phyloP scores from a whole-genome alignment of 2,329 filamentous ascomycete species.

The Fusarium sp. region DNA sequence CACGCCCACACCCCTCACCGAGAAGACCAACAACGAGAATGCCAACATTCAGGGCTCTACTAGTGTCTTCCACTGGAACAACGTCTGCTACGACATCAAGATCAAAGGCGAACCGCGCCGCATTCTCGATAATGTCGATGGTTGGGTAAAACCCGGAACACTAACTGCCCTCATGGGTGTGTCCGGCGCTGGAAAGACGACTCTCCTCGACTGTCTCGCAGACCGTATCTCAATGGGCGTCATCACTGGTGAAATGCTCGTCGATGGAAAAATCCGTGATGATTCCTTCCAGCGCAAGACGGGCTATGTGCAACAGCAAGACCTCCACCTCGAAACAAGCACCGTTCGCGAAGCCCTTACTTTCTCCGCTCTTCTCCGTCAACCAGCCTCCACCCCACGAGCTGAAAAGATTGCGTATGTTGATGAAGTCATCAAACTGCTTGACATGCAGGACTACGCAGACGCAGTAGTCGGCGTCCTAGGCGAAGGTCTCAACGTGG shows the following conservation, averaged over 20 bases:
- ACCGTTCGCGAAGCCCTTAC: slow-evolving; percentile 61
- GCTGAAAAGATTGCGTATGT: slow-evolving; percentile 64
- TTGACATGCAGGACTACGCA: slow-evolving; percentile 66
- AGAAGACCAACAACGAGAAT: slow-evolving; percentile 30
- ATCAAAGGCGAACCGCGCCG: slow-evolving; percentile 72
- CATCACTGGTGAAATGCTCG: slow-evolving; percentile 75
- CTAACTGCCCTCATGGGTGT: slow-evolving; percentile 75
- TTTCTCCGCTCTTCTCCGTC: slow-evolving; percentile 58
- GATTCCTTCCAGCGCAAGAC: slow-evolving; percentile 77
- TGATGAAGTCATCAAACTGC: slow-evolving; percentile 64
- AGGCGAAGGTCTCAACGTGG: slow-evolving; percentile 60
- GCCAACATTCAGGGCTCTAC: slow-evolving; percentile 44
- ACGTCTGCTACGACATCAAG: slow-evolving; percentile 79
- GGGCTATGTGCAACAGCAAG: slow-evolving; percentile 77
- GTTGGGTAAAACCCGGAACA: slow-evolving; percentile 80
- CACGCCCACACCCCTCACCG: slow-evolving; percentile 33
- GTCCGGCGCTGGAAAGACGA: slow-evolving; percentile 68
- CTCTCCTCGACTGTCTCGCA: slow-evolving; percentile 71
- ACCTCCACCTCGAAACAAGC: slow-evolving; percentile 56
- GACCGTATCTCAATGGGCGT: slow-evolving; percentile 79
- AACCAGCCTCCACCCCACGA: slow-evolving; percentile 56
- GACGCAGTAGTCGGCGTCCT: slow-evolving; percentile 62
- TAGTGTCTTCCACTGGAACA: slow-evolving; percentile 73
- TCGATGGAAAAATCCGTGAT: slow-evolving; percentile 74
- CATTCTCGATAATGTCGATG: slow-evolving; percentile 76